These are phyloP conservation scores for Russula earlei DNA, from an alignment of 768 basidiomycete species.

Conservation along the genomic window DNA sequence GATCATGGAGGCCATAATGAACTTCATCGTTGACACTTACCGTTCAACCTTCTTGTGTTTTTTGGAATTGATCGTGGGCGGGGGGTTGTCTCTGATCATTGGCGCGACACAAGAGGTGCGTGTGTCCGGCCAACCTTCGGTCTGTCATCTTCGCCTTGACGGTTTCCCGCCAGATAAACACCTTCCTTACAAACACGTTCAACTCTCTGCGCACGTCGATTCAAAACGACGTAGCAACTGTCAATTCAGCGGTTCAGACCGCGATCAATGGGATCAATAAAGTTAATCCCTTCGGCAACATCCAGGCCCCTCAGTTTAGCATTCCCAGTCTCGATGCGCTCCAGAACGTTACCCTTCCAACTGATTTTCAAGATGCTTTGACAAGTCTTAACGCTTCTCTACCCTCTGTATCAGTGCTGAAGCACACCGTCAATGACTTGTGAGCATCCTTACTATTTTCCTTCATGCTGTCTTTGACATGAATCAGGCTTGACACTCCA, in stretches of 20 bases:
- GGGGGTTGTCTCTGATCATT: conserved; percentile 71
- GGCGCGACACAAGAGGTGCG: conserved; percentile 75
- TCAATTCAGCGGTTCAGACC: conserved; percentile 58
- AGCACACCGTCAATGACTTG: conserved; percentile 57
- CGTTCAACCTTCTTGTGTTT: conserved; percentile 92
- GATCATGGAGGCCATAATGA: conserved; percentile 78
- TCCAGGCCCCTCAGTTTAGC: conserved; percentile 60
- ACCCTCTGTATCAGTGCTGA: conserved; percentile 69
- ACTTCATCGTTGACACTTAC: conserved; percentile 87
- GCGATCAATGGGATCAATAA: conserved; percentile 66
- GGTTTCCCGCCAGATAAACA: conserved; percentile 48
- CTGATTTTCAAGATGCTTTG: conserved; percentile 63
- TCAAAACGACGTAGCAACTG: conserved; percentile 54
- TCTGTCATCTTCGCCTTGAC: not conserved
- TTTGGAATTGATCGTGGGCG: conserved; percentile 78
- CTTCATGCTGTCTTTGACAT: not conserved
- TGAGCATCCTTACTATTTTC: conserved; percentile 31
- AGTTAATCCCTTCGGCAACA: conserved; percentile 61
- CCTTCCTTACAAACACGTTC: conserved; percentile 52
- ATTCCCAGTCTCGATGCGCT: conserved; percentile 68
- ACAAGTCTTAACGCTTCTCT: conserved; percentile 70
- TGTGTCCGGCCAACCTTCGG: conserved; percentile 23
- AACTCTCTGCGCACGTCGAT: conserved; percentile 56
- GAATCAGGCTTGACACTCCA: conserved; percentile 63
- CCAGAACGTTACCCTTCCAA: conserved; percentile 71